Conservation (phyloP, 1,284 basidiomycete genomes). For the Rhizoctonia solani region DNA sequence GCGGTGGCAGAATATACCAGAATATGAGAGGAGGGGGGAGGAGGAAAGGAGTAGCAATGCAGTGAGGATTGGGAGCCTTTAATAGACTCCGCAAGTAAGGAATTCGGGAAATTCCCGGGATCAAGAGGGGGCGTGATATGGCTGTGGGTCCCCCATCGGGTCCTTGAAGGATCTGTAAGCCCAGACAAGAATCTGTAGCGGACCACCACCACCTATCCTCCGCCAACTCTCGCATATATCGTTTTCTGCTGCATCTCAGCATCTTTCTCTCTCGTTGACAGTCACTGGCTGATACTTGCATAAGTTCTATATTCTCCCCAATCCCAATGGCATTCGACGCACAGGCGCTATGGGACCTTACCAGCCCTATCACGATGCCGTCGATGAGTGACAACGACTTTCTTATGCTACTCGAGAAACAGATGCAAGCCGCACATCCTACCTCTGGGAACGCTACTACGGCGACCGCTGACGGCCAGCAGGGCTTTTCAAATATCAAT, state of each 20-base stretch:
- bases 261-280: too few relatives aligned
- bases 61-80: too few relatives aligned
- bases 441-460: constrained; percentile 61
- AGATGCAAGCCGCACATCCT: constrained; percentile 41
- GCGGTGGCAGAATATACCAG: constrained; percentile 15
- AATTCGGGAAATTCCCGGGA: constrained; percentile 31
- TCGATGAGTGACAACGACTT: constrained; percentile 32
- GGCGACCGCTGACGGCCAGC: too few relatives aligned
- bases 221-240: too few relatives aligned
- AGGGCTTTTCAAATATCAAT: constrained; percentile 50
- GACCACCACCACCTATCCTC: constrained; percentile 27
- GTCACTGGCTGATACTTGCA: neutral
- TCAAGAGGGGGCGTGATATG: constrained; percentile 29
- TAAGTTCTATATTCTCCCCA: neutral
- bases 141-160: neutral
- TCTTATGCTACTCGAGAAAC: constrained; percentile 23
- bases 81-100: too few relatives aligned
- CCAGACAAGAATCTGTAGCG: constrained; percentile 27
- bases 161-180: too few relatives aligned
- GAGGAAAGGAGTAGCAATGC: neutral
- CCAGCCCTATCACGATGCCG: constrained; percentile 26
- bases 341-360: constrained; percentile 37
- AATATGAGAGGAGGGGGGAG: constrained; percentile 3
- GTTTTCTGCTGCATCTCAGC: too few relatives aligned
- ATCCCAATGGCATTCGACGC: constrained; percentile 34